Base-by-base conservation (phyloP, 1,284 basidiomycete species). In the Pseudozyma hubeiensis region DNA sequence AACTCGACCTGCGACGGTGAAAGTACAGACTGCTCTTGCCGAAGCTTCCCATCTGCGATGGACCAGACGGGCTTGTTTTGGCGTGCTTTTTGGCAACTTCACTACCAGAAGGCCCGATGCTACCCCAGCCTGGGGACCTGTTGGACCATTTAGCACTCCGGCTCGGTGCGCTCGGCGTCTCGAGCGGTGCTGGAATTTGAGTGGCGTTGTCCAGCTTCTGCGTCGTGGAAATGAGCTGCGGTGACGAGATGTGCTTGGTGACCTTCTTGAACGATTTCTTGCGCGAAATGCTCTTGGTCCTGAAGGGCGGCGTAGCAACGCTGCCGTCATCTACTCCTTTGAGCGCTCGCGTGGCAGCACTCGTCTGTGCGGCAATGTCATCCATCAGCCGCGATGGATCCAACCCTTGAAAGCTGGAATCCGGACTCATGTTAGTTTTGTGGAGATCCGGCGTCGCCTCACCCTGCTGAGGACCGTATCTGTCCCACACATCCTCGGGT, bases 301-400 rank as follows among this genome's bases (percentile, higher is more conserved):
- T 53, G 29, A 64, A 55, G 1, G 78, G 62, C 48, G 64, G 68
- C 11, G 59, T 61, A 2, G 60, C 47, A 17, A 57, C 64, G 39
- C 37, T 41, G 37, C 58, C 61, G 45, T 65, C 64, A 41, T 73
- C 71, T 0, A 67, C 57, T 8, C 78, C 80, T 47, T 81, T 81
- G 41, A 81, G 68, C 11, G 80, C 80, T 39, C 53, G 55, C 4
- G 80, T 81, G 6, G 80, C 80, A 14, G 78, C 75, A 5, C 58
- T 58, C 7, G 80, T 78, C 51, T 81, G 80, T n/a, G 76, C 70
- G 1, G 71, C 79, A 3, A 81, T 58, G 37, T 81, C 79, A 30
- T 79, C 76, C 19, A 77, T 41, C 40, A 81, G 46, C 1, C 59
- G 41, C 1, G 65, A 53, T 1, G 57, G 57, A 37, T 70, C 57